Evolutionary conservation across 169 alveolate species (phyloP), one percentile per base, ranked within the genome.

Genomic region (Plasmodium berghei): DNA sequence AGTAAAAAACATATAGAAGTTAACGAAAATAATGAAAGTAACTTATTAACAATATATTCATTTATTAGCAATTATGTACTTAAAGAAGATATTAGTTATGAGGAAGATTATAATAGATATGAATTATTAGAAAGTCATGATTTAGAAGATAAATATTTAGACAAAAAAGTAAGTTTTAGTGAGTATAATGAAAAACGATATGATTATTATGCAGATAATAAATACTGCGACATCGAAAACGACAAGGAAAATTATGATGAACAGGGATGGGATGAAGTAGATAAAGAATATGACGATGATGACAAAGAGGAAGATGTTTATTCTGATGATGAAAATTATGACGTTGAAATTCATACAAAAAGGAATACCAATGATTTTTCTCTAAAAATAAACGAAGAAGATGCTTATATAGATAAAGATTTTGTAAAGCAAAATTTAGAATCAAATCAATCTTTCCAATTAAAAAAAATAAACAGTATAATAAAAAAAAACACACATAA

Each of bases 31-130:
- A 75, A 75, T 75, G 66, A 75, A 48, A 75, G 74, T 20, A 26
- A 61, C 61, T 63, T 75, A 49, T 75, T 75, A 56, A 75, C 88
- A 1, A 75, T 75, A 42, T 75, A 75, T 49, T 75, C 88, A 5
- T 75, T 75, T 67, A 75, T 75, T 24, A 75, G 88, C 66, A 75
- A 64, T 52, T 75, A 75, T 63, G 74, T 75, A 49, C 64, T 75
- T 24, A 75, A 63, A 52, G 88, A 75, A 75, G 88, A 75, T n/a
- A 45, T 45, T 63, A 75, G 49, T 63, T 75, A 75, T 63, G 88
- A 75, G 34, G 88, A 75, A 63, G 64, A 75, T 75, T 73, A 75
- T n/a, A 75, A 56, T 42, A 75, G 74, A 56, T 75, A 75, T 16
- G 71, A 45, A 22, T 63, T 75, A 67, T 67, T 75, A 48, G 88